Percentiles rank a stretch among this genome's conserved stretches.
phyloP scores from a whole-genome alignment of 129 eudicot species.

The Mikania micrantha region DNA sequence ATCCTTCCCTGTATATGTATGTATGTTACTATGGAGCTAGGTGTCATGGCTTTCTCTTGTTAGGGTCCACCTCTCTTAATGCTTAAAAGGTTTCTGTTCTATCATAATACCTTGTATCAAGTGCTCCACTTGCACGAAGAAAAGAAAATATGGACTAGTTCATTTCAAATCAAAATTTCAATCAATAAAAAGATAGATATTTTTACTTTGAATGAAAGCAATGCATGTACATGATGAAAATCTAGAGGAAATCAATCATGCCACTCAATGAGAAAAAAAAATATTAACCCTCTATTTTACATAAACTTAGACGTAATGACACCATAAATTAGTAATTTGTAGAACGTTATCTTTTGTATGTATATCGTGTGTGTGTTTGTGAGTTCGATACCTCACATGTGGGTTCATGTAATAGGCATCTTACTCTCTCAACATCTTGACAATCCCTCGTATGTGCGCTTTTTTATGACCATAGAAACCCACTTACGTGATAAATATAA shows the following conservation, averaged over 20 bases:
- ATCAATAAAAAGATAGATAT: background rate
- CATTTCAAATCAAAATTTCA: conserved; percentile 4
- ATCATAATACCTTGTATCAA: conserved; percentile 29
- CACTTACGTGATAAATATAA: too few species aligned
- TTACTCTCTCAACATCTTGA: background rate
- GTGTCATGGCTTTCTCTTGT: conserved; percentile 23
- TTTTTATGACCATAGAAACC: too few species aligned
- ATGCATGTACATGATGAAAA: conserved; percentile 44
- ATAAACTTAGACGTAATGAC: background rate
- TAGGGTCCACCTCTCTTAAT: conserved; percentile 25
- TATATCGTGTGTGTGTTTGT: too few species aligned
- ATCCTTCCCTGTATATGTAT: background rate
- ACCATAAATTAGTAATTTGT: background rate
- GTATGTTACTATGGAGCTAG: background rate
- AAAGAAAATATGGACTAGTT: conserved; percentile 13
- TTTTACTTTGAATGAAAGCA: conserved; percentile 49
- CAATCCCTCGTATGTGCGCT: too few species aligned
- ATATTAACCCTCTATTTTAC: background rate
- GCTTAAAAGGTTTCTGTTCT: conserved; percentile 13
- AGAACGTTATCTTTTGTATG: background rate
- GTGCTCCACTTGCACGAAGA: conserved; percentile 54
- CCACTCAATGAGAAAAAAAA: conserved; percentile 12
- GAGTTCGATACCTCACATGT: too few species aligned
- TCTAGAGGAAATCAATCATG: conserved; percentile 32
- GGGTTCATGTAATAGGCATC: background rate